Evolutionary conservation across 441 rosid species (phyloP), one percentile per base, ranked within the genome.

Genomic region (Populus hybrid): DNA sequence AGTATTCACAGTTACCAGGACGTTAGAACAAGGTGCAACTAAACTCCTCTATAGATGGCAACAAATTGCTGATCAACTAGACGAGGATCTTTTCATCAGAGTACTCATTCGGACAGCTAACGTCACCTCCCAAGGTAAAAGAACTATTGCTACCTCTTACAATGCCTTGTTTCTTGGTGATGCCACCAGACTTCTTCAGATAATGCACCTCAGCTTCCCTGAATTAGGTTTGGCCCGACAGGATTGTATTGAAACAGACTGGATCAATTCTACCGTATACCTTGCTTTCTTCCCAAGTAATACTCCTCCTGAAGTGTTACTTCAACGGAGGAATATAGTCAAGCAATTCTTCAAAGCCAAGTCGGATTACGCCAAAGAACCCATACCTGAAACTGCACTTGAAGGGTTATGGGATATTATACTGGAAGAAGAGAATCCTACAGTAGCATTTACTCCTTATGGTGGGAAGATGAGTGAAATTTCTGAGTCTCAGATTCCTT

Each of bases 381-480:
- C 86, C 0, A 82, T 92, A 7, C 84, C 94, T 4, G 81, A 79
- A 72, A 73, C 75, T 7, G 94, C 70, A 3, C 81, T 91, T 0
- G 82, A 87, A 73, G 92, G 90, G 1, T 30, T 92, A 5, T 87
- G 87, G 87, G 76, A 86, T 69, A 84, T 82, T 23, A 21, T 87
- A 0, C 2, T 88, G n/a, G 75, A 88, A 71, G 92, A 89, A 76
- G 89, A 90, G 0, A 8, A 2, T 2, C 86, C 91, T 7, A 11
- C 84, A 35, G 75, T 87, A 85, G 82, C 82, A 57, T 82, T 79
- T 82, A 90, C 86, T 24, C 88, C 96, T 5, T 92, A 88, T 23
- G 96, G 94, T 0, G 96, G 96, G 2, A 87, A 74, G 86, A 86
- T 89, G 91, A 78, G 79, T 2, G 86, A 89, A 42, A 76, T 89